Conservation (phyloP, 2,329 filamentous ascomycete species). For the Botrytis fragariae region DNA sequence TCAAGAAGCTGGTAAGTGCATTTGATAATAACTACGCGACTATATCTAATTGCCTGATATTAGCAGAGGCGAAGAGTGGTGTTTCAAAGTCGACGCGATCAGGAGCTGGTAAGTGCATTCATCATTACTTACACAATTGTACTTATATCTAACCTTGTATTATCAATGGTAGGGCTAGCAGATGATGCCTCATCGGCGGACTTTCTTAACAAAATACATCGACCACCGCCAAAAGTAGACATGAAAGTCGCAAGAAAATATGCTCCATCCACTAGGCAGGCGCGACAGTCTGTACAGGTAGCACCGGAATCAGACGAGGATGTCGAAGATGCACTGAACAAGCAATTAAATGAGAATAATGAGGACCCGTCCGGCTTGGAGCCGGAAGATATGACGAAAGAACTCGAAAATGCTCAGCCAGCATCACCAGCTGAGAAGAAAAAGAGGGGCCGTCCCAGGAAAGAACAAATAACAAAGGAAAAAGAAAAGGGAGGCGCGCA, state of each 20-base stretch:
- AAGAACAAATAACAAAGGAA: not conserved
- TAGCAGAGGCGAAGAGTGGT: not conserved
- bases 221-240: not conserved
- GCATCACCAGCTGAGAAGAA: not conserved
- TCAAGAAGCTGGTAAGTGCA: not conserved
- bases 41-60: not conserved
- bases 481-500: not conserved
- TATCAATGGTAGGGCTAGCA: not conserved
- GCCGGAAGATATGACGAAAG: not conserved
- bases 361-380: not conserved
- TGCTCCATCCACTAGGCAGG: not conserved
- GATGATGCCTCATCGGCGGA: not conserved
- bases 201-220: not conserved
- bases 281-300: not conserved
- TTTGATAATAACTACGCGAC: too few species aligned
- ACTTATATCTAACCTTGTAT: not conserved
- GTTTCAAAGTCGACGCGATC: too few species aligned
- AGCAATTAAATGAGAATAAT: not conserved
- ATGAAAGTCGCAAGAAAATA: not conserved
- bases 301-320: not conserved
- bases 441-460: not conserved
- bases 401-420: constrained; percentile 2
- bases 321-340: not conserved
- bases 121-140: not conserved
- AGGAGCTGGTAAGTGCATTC: not conserved